Percentiles rank a stretch among this genome's conserved stretches.
phyloP scores from a whole-genome alignment of 805 yeast genomes.

The Kuraishia ogatae region DNA sequence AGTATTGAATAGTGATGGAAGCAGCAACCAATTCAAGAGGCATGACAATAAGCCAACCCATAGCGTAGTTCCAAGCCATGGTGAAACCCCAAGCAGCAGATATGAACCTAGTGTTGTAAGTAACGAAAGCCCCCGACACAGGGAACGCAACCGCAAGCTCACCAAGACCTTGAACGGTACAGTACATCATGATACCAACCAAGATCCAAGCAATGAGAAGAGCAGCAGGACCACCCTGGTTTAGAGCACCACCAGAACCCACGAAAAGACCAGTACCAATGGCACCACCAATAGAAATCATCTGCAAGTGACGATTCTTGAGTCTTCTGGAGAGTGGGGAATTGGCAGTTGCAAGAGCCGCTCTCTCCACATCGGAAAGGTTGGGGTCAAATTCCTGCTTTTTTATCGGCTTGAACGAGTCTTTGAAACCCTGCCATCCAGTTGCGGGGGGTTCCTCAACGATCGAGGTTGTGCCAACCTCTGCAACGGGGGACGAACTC shows the following conservation, averaged over 20 bases:
- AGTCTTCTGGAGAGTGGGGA: conserved; percentile 45
- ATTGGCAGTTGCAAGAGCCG: conserved; percentile 36
- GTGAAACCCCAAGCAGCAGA: conserved; percentile 55
- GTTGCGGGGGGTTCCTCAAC: not conserved
- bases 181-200: conserved; percentile 51
- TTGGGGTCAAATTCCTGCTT: conserved; percentile 33
- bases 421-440: conserved; percentile 11
- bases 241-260: conserved; percentile 56
- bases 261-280: conserved; percentile 82
- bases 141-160: conserved; percentile 58
- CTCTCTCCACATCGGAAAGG: conserved; percentile 34
- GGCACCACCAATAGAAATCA: conserved; percentile 80
- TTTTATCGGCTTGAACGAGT: conserved; percentile 21
- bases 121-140: conserved; percentile 52
- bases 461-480: not conserved
- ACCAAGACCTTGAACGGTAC: conserved; percentile 57
- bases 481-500: not conserved
- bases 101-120: conserved; percentile 50
- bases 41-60: conserved; percentile 45
- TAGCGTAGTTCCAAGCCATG: conserved; percentile 49
- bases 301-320: conserved; percentile 43
- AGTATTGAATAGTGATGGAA: conserved; percentile 39
- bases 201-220: conserved; percentile 51
- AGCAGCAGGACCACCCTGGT: conserved; percentile 72
- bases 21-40: conserved; percentile 52